phyloP scores from a whole-genome alignment of 345 rosid genomes.

The Hibiscus syriacus region DNA sequence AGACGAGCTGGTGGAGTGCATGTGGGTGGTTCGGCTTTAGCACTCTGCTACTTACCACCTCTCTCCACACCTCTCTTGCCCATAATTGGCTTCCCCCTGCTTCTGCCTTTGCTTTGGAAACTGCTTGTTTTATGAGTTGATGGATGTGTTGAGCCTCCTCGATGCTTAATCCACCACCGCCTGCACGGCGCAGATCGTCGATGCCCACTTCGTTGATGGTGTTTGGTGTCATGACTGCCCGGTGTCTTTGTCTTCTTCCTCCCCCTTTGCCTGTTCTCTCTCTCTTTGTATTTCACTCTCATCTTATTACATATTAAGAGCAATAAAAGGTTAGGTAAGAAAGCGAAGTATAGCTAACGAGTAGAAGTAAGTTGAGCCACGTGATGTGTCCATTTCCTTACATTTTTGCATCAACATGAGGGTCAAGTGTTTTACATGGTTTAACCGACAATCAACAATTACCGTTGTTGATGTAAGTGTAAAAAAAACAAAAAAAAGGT shows the following conservation, averaged over 20 bases:
- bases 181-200: constrained; percentile 46
- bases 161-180: constrained; percentile 31
- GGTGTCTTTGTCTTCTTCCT: not conserved
- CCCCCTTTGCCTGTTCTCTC: not conserved
- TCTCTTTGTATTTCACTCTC: no score
- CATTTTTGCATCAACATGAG: no score
- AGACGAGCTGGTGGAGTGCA: constrained; percentile 61
- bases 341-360: no score
- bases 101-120: constrained; percentile 11
- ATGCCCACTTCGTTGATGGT: constrained; percentile 33
- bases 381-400: no score
- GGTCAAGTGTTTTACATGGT: no score
- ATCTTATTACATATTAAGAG: no score
- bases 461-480: no score
- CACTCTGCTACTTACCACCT: constrained; percentile 35
- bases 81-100: constrained; percentile 1
- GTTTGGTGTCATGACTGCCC: constrained; percentile 11
- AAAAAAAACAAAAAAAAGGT: no score
- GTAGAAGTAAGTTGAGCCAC: no score
- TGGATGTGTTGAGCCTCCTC: constrained; percentile 41
- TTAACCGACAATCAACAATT: no score
- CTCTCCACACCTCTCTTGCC: constrained; percentile 59
- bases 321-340: no score
- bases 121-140: constrained; percentile 21
- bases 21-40: constrained; percentile 74